Evolutionary conservation across 768 basidiomycete genomes (phyloP).

Genomic region (Psilocybe cyanescens): DNA sequence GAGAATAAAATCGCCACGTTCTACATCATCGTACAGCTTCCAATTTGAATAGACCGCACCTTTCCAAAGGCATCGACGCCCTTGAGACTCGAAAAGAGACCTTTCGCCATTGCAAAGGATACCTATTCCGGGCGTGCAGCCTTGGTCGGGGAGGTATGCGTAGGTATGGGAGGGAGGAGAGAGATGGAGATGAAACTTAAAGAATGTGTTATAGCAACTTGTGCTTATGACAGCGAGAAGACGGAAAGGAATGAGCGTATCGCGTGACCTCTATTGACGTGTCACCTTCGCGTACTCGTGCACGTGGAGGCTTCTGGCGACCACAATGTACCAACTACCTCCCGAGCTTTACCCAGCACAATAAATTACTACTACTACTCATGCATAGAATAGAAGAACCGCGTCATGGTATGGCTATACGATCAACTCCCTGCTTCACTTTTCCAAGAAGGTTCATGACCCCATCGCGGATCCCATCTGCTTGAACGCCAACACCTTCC

Average conservation of each 20-base stretch:
- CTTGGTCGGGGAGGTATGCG: conserved; percentile 26
- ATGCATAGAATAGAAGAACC: conserved; percentile 16
- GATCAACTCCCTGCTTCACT: conserved; percentile 85
- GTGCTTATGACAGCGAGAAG: conserved; percentile 23
- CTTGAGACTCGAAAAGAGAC: conserved; percentile 76
- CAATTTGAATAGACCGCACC: conserved; percentile 49
- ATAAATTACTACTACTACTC: conserved; percentile 16
- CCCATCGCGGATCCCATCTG: conserved; percentile 89
- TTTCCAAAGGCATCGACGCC: conserved; percentile 99
- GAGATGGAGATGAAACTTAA: conserved; percentile 28
- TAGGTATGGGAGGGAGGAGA: conserved; percentile 11
- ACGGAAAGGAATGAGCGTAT: conserved; percentile 17
- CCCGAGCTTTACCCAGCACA: conserved; percentile 33
- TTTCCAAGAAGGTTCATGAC: conserved; percentile 87
- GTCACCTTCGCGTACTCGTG: conserved; percentile 33
- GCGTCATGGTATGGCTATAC: conserved; percentile 49
- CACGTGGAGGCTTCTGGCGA: conserved; percentile 27
- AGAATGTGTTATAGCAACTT: conserved; percentile 20
- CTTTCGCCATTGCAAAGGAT: conserved; percentile 70
- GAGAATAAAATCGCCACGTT: conserved; percentile 20
- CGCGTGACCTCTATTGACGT: conserved; percentile 41
- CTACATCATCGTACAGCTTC: conserved; percentile 11
- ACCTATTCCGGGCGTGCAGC: conserved; percentile 36
- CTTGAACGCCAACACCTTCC: conserved; percentile 74
- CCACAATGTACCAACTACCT: neutral